Base-by-base conservation (phyloP, 352 stramenopile genomes). In the Ophiocytium majus region DNA sequence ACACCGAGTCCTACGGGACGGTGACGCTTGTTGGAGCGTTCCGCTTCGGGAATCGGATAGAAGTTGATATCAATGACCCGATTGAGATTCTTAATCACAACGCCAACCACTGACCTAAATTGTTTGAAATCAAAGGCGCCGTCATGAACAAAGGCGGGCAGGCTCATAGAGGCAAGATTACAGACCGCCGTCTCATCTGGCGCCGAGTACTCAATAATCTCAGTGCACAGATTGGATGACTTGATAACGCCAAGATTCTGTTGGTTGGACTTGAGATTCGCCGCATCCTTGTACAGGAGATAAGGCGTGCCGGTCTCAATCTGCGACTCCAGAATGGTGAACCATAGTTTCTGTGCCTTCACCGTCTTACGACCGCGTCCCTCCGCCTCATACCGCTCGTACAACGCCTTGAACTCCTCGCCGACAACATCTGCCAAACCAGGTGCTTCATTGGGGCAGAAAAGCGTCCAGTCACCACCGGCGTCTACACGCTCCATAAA, bases 21-120 rank as follows among this genome's bases (percentile, higher is more conserved):
- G 91, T 99, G 95, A 76, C 93, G 92, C 89, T 95, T 92, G 92
- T 99, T 99, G 83, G 92, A 97, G 82, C 88, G 90, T 71, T 89
- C 86, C 5, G 93, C 92, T 71, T 91, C 92, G 31, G 85, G 88
- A 64, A 79, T 35, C 49, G 71, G 71, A 35, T 79, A 99, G 90
- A 97, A 99, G 93, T 99, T 99, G 79, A 97, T 90, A 88, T 99
- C 97, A 88, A 99, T 99, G 71, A 99, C 96, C 86, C 96, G 93
- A 90, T 99, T 99, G 33, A 99, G 91, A 91, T 99, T 99, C 33
- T 90, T 91, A 0, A 96, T 98, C 28, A 99, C 94, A 32, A 98
- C 92, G 92, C 98, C 98, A 81, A 95, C 91, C 81, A 99, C 92
- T 31, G 89, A 66, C 78, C 88, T 89, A 23, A 99, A 91, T 82